A percentile compares a stretch with the other conserved stretches of the same genome.
Evolutionary conservation across 2,329 filamentous ascomycete genomes (phyloP).

Genomic region (Colletotrichum ledebouriae): DNA sequence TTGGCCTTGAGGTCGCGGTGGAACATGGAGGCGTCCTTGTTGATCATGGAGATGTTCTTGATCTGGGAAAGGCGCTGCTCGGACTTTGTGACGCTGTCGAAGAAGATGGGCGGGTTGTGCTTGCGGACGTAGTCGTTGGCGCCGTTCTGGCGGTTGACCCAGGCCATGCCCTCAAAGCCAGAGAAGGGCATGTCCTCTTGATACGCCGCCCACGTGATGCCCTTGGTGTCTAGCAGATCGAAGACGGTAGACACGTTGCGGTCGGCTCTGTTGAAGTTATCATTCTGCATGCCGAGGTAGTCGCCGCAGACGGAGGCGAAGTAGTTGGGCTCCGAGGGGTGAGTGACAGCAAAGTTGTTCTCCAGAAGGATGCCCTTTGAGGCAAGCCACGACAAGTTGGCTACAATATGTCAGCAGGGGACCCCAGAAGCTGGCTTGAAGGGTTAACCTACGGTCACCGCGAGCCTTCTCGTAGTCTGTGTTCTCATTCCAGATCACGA

Average conservation of each 20-base stretch:
- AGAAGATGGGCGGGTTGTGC: slow-evolving; percentile 78
- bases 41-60: slow-evolving; percentile 73
- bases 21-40: slow-evolving; percentile 67
- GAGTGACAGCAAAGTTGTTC: slow-evolving; percentile 67
- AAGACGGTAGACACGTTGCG: slow-evolving; percentile 74
- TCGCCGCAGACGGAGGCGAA: slow-evolving; percentile 72
- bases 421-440: too few relatives aligned
- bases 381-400: slow-evolving; percentile 48
- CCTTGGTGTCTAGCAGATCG: slow-evolving; percentile 76
- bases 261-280: slow-evolving; percentile 70
- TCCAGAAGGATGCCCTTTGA: slow-evolving; percentile 50
- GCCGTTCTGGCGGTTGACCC: slow-evolving; percentile 73
- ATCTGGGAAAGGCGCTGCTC: slow-evolving; percentile 73
- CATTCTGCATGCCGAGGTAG: slow-evolving; percentile 73
- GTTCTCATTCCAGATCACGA: slow-evolving; percentile 84
- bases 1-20: slow-evolving; percentile 73
- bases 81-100: slow-evolving; percentile 72
- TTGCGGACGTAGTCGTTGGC: slow-evolving; percentile 86
- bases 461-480: slow-evolving; percentile 75
- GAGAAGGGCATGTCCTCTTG: slow-evolving; percentile 83
- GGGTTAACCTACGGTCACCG: slow-evolving; percentile 60
- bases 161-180: slow-evolving; percentile 76
- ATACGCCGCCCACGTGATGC: slow-evolving; percentile 79
- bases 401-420: slow-evolving; percentile 1
- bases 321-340: slow-evolving; percentile 79